Percentiles rank a stretch among this genome's conserved stretches.
phyloP scores from a whole-genome alignment of 495 filamentous ascomycete genomes.

The Immersiella caudata region DNA sequence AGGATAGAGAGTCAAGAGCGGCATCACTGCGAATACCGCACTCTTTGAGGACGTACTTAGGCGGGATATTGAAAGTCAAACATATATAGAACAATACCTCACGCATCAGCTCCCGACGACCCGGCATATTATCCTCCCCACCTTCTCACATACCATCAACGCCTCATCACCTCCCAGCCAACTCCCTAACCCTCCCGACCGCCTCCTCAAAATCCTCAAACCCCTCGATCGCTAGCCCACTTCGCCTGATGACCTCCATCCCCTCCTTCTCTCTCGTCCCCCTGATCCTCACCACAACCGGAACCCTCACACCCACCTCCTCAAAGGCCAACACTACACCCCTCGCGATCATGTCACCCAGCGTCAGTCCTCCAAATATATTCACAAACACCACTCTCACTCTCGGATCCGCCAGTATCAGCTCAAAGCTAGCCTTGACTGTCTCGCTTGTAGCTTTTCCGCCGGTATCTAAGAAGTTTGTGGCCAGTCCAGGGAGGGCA shows the following conservation, averaged over 20 bases:
- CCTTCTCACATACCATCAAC: too few relatives aligned
- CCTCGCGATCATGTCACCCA: conserved; percentile 85
- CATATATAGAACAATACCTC: conserved; percentile 2
- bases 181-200: conserved; percentile 70
- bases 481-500: conserved; percentile 65
- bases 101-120: background rate
- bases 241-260: conserved; percentile 75
- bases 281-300: conserved; percentile 81
- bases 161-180: conserved; percentile 52
- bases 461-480: conserved; percentile 89
- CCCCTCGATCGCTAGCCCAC: conserved; percentile 70
- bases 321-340: conserved; percentile 78
- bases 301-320: conserved; percentile 68
- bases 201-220: conserved; percentile 85
- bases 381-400: conserved; percentile 83
- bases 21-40: background rate
- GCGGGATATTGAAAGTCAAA: background rate
- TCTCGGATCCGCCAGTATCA: conserved; percentile 69
- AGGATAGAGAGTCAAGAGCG: conserved; percentile 26
- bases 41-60: background rate
- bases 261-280: conserved; percentile 82
- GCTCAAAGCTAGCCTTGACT: conserved; percentile 72
- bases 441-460: conserved; percentile 89
- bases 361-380: conserved; percentile 86
- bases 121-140: too few relatives aligned